A percentile compares a stretch with the other conserved stretches of the same genome.
Evolutionary conservation across 2,329 filamentous ascomycete species (phyloP).

Genomic region (Periglandula ipomoeae): DNA sequence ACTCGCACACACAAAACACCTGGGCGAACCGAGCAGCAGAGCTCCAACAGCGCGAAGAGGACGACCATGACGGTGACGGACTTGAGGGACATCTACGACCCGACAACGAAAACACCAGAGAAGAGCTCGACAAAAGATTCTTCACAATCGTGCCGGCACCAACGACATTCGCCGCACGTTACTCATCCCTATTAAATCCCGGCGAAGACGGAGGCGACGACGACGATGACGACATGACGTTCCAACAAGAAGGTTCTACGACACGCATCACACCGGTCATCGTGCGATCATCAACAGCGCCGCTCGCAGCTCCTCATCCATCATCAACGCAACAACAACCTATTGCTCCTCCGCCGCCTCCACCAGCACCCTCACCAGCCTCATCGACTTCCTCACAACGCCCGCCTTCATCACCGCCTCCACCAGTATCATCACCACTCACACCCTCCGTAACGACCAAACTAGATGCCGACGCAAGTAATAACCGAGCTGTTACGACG

Average conservation of each 20-base stretch:
- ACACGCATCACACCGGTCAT: conserved; percentile 9
- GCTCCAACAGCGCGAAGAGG: too few relatives aligned
- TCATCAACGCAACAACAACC: too few relatives aligned
- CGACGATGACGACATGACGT: neutral
- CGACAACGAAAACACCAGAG: too few relatives aligned
- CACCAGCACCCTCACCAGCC: neutral
- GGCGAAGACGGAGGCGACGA: neutral
- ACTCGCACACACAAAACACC: too few relatives aligned
- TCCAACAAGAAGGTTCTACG: too few relatives aligned
- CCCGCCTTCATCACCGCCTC: neutral
- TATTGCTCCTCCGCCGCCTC: neutral
- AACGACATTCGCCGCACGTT: conserved; percentile 17
- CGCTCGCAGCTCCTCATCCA: neutral
- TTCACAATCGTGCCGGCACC: conserved; percentile 22
- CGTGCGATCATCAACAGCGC: neutral
- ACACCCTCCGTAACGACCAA: too few relatives aligned
- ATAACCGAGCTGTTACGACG: too few relatives aligned
- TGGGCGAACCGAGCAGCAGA: too few relatives aligned
- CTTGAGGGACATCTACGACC: too few relatives aligned
- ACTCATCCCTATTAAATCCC: neutral
- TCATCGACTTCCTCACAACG: too few relatives aligned
- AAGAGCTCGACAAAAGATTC: conserved; percentile 16
- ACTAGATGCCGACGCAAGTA: too few relatives aligned
- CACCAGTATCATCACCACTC: neutral
- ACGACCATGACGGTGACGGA: too few relatives aligned